phyloP scores from a whole-genome alignment of 768 basidiomycete genomes.

The Trametes cinnabarina region DNA sequence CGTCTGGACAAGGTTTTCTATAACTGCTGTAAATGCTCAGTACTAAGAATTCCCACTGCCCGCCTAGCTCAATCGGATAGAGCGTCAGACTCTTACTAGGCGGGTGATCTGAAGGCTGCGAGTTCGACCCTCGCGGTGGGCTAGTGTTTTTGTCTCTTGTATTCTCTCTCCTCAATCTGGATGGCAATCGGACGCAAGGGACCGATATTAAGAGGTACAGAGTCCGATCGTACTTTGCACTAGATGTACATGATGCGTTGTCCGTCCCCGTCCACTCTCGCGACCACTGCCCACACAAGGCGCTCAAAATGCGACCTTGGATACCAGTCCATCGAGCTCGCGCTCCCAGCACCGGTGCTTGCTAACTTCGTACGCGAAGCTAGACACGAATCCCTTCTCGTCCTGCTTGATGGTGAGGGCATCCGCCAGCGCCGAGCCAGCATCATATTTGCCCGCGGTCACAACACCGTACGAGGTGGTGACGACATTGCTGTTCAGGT shows the following conservation, averaged over 20 bases:
- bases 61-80: slow-evolving; percentile 25
- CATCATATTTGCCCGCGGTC: slow-evolving; percentile 52
- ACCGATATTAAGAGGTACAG: no score
- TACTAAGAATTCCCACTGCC: neutral
- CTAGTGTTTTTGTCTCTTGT: slow-evolving; percentile 29
- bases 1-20: no score
- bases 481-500: slow-evolving; percentile 38
- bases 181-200: no score
- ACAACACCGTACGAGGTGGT: slow-evolving; percentile 61
- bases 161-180: no score
- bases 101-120: slow-evolving; percentile 55
- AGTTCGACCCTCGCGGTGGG: slow-evolving; percentile 65
- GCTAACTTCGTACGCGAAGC: slow-evolving; percentile 62
- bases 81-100: slow-evolving; percentile 61
- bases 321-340: slow-evolving; percentile 55
- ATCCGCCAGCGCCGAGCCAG: slow-evolving; percentile 40
- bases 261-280: neutral
- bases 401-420: slow-evolving; percentile 41
- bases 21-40: no score
- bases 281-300: no score
- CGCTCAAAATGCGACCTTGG: slow-evolving; percentile 47
- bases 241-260: neutral
- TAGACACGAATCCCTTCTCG: slow-evolving; percentile 53
- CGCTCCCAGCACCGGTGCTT: slow-evolving; percentile 65
- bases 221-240: neutral